Conservation (phyloP, 306 rosid genomes). For the Cucumis cinereus region DNA sequence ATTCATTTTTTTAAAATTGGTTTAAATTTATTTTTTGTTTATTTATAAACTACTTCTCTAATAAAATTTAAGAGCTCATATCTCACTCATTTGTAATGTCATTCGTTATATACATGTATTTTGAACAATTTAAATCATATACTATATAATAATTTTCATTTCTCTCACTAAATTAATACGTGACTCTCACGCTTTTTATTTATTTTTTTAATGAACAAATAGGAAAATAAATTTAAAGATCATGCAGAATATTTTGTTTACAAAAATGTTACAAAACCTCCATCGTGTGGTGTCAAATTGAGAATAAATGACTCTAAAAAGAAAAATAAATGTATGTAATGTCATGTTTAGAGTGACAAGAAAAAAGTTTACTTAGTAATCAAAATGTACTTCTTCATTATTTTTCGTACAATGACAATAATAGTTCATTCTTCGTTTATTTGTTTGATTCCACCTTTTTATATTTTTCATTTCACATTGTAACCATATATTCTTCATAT, state of each 20-base stretch:
- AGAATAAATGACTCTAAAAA: too few relatives aligned
- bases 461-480: background rate
- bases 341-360: background rate
- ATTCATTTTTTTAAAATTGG: too few relatives aligned
- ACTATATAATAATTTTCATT: too few relatives aligned
- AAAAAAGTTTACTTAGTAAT: background rate
- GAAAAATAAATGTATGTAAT: too few relatives aligned
- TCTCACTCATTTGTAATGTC: too few relatives aligned
- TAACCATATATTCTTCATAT: background rate
- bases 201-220: background rate
- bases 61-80: too few relatives aligned
- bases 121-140: too few relatives aligned
- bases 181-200: background rate
- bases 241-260: background rate
- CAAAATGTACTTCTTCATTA: background rate
- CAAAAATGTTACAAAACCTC: background rate
- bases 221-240: background rate
- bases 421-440: background rate
- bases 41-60: too few relatives aligned
- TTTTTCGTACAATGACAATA: background rate
- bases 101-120: background rate
- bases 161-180: background rate
- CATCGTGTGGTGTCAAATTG: background rate
- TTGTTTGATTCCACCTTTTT: background rate
- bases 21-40: too few relatives aligned